Evolutionary conservation across 257 asterid genomes (phyloP).

Genomic region (Ligustrum vulgare): DNA sequence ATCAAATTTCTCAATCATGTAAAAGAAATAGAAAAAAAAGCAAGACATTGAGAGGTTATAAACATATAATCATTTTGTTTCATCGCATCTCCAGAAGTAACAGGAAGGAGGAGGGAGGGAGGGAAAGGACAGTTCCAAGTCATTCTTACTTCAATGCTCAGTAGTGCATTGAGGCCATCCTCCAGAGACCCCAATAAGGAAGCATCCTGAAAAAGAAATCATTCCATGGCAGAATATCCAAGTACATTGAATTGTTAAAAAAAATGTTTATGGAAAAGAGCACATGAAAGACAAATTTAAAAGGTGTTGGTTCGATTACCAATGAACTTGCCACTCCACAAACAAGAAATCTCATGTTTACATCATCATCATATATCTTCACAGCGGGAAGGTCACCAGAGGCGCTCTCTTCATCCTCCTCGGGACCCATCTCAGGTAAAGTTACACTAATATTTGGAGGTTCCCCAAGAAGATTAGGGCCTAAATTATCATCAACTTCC

Average conservation of each 20-base stretch:
- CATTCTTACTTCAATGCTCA: constrained; percentile 81
- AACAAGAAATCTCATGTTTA: constrained; percentile 73
- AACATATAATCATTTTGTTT: constrained; percentile 11
- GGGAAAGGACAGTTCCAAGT: not conserved
- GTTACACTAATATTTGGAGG: constrained; percentile 69
- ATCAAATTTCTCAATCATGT: constrained; percentile 11
- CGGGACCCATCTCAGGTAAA: constrained; percentile 62
- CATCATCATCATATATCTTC: constrained; percentile 86
- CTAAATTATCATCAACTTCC: constrained; percentile 42
- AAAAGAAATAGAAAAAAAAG: not conserved
- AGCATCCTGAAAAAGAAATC: constrained; percentile 55
- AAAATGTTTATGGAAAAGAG: not conserved
- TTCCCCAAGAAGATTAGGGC: constrained; percentile 80
- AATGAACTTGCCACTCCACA: constrained; percentile 70
- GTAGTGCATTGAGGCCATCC: constrained; percentile 87
- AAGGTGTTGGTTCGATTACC: constrained; percentile 48
- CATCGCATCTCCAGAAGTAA: not conserved
- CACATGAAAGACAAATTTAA: not conserved
- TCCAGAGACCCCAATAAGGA: constrained; percentile 63
- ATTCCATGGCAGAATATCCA: constrained; percentile 12
- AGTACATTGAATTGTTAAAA: not conserved
- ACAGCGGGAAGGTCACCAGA: constrained; percentile 79
- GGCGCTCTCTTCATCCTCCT: constrained; percentile 76
- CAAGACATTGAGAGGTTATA: not conserved
- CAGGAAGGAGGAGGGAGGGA: constrained; percentile 6